Base-by-base conservation (phyloP, 169 alveolate genomes). In the Pseudocohnilembus persalinus region DNA sequence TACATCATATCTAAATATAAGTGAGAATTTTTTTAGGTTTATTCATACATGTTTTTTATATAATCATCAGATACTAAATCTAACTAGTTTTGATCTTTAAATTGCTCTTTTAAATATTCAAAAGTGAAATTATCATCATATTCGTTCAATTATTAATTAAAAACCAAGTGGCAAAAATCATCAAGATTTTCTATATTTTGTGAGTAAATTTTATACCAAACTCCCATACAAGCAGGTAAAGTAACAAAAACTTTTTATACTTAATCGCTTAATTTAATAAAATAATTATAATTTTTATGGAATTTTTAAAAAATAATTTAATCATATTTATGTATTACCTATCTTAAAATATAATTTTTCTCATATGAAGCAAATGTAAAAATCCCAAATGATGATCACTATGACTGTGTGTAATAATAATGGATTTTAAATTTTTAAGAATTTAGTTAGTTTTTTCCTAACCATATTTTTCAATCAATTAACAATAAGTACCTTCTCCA, bases 361-460 rank as follows among this genome's bases (percentile, higher is more conserved):
- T 31, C 34, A 49, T 29, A 29, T 33, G 49, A 11, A 79, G n/a
- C 33, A 79, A 27, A 63, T 79, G 35, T 29, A 79, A 32, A 49
- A 49, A 35, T 26, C 84, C 84, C 29, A 79, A 79, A 29, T 79
- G 84, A 79, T 79, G 84, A n/a, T 79, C 84, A 29, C 76, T 34
- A 30, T 79, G 84, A 28, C 35, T 79, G n/a, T 79, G 84, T 27
- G 84, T 79, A 29, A 79, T 79, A 28, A 79, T 34, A 49, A 79
- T 64, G 20, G 64, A 29, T 64, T 64, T 79, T 25, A 79, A 30
- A 79, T 79, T 79, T 29, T 30, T 30, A 29, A 79, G 29, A 28
- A 79, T 31, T 79, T 79, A 74, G 0, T 79, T 49, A 29, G 64
- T 33, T 29, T 33, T 29, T 11, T 79, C 76, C 73, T 79, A 31